Percentiles rank a stretch among this genome's conserved stretches.
Evolutionary conservation across 768 basidiomycete species (phyloP).

Genomic region (Kwoniella dejecticola): DNA sequence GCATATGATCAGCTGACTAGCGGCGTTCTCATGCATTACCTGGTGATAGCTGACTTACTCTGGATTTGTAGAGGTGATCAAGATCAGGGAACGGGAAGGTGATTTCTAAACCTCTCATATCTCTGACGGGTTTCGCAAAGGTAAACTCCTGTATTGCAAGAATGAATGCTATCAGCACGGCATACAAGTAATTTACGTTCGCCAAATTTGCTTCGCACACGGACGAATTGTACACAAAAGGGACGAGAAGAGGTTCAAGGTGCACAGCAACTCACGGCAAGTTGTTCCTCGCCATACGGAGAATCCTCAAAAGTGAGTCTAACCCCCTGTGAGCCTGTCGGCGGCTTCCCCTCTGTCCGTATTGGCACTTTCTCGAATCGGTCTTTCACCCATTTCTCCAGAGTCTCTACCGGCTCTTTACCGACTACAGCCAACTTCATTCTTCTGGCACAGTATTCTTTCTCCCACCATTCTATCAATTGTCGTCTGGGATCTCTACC

Average conservation of each 20-base stretch:
- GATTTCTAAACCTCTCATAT: slow-evolving; percentile 78
- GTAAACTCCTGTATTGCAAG: slow-evolving; percentile 53
- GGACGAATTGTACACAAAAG: too few species aligned
- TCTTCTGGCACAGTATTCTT: slow-evolving; percentile 57
- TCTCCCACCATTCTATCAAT: slow-evolving; percentile 58
- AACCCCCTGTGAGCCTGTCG: slow-evolving; percentile 41
- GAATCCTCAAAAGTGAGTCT: slow-evolving; percentile 42
- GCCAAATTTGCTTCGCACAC: too few species aligned
- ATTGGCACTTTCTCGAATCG: slow-evolving; percentile 50
- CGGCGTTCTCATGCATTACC: neutral
- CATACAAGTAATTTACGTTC: too few species aligned
- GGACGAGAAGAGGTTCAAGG: neutral
- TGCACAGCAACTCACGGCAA: slow-evolving; percentile 44
- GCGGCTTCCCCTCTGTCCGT: slow-evolving; percentile 35
- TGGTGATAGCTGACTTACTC: slow-evolving; percentile 51
- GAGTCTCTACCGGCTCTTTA: slow-evolving; percentile 52
- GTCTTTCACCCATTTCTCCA: slow-evolving; percentile 52
- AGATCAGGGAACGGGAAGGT: slow-evolving; percentile 62
- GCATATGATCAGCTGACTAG: neutral
- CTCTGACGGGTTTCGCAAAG: slow-evolving; percentile 84
- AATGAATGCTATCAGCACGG: too few species aligned
- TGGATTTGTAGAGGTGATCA: slow-evolving; percentile 61
- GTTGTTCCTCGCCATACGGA: slow-evolving; percentile 44
- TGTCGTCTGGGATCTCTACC: slow-evolving; percentile 57
- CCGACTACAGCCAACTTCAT: slow-evolving; percentile 65